Evolutionary conservation across 257 asterid species (phyloP), one percentile per base, ranked within the genome.

Genomic region (Vinca minor): DNA sequence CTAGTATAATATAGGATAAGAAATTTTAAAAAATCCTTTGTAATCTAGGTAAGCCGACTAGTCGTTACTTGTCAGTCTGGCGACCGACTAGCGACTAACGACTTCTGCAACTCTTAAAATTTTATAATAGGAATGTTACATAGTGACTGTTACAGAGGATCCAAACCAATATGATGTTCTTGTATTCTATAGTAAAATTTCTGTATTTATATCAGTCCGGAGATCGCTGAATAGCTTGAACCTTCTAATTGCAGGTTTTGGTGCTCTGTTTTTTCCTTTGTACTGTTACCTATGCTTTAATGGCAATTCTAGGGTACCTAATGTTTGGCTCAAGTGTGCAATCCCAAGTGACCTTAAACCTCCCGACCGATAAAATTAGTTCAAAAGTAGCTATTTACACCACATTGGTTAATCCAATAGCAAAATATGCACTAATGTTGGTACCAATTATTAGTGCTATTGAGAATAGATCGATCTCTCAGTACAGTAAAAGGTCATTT

Each of bases 311-410:
- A 63, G 96, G 95, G 15, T 89, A 89, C 65, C 45, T 81, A 2
- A n/a, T n/a, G n/a, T n/a, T n/a, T n/a, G n/a, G n/a, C n/a, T n/a
- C n/a, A n/a, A n/a, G n/a, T n/a, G n/a, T 87, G 8, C 55, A 62
- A 34, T 87, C 98, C 38, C 98, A 92, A 54, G 69, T 92, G 25
- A 89, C 98, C 0, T 35, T 92, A 81, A 85, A 87, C 67, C 96
- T 89, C 18, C 95, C 86, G 0, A 77, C 71, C 0, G 41, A 72
- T 14, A 79, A 67, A 26, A 26, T 84, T 1, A 89, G 93, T 71
- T 85, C 96, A 3, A 81, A 63, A 68, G 79, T 89, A 32, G 96
- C 96, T 0, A 89, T 89, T 50, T 82, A 72, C 88, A 87, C 98
- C 2, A 84, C 96, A 9, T 69, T 89, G 28, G 81, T 92, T 36